These are phyloP conservation scores for Hyaloscypha hepaticicola DNA, from an alignment of 495 filamentous ascomycete species.

Conservation along the genomic window DNA sequence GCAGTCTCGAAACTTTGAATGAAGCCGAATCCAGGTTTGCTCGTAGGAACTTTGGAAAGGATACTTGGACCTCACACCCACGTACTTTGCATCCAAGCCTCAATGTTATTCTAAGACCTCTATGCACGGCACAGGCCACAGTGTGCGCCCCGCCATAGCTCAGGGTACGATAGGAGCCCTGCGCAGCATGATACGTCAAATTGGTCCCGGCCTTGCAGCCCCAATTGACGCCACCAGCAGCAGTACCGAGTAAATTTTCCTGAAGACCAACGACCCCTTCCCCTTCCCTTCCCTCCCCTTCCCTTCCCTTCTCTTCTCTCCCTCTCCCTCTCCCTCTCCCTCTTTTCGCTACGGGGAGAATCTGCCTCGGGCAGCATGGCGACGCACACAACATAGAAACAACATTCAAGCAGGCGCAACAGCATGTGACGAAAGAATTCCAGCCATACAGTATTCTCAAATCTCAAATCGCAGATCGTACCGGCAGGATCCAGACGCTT, in stretches of 20 bases:
- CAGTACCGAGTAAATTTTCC: background rate
- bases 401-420: background rate
- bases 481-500: no score
- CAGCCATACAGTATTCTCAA: no score
- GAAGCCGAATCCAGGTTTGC: background rate
- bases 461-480: no score
- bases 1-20: background rate
- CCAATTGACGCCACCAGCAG: background rate
- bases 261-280: background rate
- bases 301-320: background rate
- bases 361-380: background rate
- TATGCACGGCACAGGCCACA: background rate
- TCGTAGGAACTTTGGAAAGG: background rate
- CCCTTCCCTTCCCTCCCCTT: background rate
- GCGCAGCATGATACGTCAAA: conserved; percentile 2
- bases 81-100: no score
- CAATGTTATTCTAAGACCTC: background rate
- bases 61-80: no score
- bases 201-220: background rate
- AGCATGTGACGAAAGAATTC: no score
- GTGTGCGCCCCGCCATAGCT: background rate
- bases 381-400: background rate
- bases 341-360: background rate
- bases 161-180: background rate
- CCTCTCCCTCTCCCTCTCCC: background rate